Evolutionary conservation across 176 grass and related monocot genomes (phyloP).

Genomic region (Eleusine indica): DNA sequence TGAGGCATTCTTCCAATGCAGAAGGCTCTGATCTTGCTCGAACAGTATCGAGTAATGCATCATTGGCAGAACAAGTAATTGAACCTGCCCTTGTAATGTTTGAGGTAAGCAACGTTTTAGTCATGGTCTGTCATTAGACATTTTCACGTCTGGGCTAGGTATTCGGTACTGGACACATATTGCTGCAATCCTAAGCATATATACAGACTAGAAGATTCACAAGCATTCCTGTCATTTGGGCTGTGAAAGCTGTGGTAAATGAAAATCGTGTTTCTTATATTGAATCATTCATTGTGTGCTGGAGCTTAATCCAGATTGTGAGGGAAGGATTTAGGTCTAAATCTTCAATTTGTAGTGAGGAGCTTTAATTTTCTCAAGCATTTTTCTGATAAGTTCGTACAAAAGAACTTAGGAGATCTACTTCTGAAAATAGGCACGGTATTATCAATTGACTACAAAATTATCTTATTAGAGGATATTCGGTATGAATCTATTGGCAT

Average conservation of each 20-base stretch:
- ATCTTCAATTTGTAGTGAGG: conserved; percentile 3
- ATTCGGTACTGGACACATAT: neutral
- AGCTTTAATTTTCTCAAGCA: neutral
- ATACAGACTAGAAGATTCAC: neutral
- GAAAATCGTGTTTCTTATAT: neutral
- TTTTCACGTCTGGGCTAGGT: neutral
- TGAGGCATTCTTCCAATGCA: conserved; percentile 53
- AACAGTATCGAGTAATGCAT: conserved; percentile 77
- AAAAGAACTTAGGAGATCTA: neutral
- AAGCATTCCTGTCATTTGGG: neutral
- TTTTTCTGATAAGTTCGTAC: neutral
- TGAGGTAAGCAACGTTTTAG: conserved; percentile 64
- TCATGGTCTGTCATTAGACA: conserved; percentile 2
- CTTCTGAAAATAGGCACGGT: too few relatives aligned
- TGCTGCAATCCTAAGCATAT: neutral
- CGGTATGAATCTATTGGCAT: neutral
- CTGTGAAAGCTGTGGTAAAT: conserved; percentile 2
- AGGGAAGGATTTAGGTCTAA: conserved; percentile 4
- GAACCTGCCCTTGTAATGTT: conserved; percentile 99
- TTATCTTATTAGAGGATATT: neutral
- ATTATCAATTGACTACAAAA: neutral
- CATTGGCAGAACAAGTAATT: conserved; percentile 90
- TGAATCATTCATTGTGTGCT: neutral
- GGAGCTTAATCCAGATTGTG: conserved; percentile 2
- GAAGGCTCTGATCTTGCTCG: conserved; percentile 63